Conservation (phyloP, 2,329 filamentous ascomycete genomes). For the Xylariaceae sp. region DNA sequence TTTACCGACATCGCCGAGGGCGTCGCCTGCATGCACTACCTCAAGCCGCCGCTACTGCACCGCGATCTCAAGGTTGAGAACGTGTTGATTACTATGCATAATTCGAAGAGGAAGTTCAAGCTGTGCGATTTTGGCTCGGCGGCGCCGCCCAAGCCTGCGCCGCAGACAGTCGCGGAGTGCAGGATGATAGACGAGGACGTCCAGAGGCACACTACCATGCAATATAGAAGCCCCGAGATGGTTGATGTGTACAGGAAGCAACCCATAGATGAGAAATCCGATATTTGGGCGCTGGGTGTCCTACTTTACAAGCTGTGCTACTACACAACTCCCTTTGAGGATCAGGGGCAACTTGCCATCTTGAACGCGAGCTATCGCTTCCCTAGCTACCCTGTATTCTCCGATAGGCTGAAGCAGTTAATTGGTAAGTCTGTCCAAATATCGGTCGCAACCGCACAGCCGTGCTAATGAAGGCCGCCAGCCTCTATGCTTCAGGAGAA, state of each 20-base stretch:
- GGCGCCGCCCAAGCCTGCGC: constrained; percentile 75
- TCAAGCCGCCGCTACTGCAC: constrained; percentile 87
- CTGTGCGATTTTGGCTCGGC: constrained; percentile 97
- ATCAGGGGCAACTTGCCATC: constrained; percentile 95
- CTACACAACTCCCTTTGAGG: constrained; percentile 97
- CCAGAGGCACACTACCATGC: constrained; percentile 92
- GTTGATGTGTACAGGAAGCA: constrained; percentile 95
- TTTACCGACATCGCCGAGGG: constrained; percentile 95
- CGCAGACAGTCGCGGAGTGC: constrained; percentile 81
- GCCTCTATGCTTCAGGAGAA: constrained; percentile 87
- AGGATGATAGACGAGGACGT: constrained; percentile 93
- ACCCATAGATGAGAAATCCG: constrained; percentile 96
- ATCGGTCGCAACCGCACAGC: not conserved
- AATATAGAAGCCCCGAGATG: constrained; percentile 98
- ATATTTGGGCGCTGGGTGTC: constrained; percentile 96
- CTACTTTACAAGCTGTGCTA: constrained; percentile 97
- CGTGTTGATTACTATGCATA: constrained; percentile 73
- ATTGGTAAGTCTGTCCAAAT: constrained; percentile 60
- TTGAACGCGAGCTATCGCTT: constrained; percentile 93
- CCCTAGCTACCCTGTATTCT: constrained; percentile 82
- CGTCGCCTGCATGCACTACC: constrained; percentile 97
- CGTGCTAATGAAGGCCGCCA: constrained; percentile 17
- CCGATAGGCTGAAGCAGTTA: constrained; percentile 79
- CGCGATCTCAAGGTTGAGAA: constrained; percentile 98
- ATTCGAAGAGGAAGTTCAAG: constrained; percentile 74